Base-by-base conservation (phyloP, 805 yeast species). In the Sugiyamaella smithiae region DNA sequence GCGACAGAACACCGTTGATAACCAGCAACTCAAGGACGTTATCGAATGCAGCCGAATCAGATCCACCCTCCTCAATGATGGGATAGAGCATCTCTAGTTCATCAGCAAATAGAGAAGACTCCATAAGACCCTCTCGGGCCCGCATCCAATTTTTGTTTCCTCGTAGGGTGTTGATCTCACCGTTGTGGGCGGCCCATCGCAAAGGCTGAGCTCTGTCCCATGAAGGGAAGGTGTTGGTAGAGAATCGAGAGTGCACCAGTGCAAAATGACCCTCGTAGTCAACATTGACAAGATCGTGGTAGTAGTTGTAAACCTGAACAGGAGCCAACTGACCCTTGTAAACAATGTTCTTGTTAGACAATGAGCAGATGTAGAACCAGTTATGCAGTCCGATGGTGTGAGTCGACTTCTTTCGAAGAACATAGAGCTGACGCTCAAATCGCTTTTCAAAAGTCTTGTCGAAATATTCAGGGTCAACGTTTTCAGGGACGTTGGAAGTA, bases 121-220 rank as follows among this genome's bases (percentile, higher is more conserved):
- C 77, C 96, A 91, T 88, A 43, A 90, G 88, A 73, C 98, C 98
- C 74, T 91, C 99, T 68, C 96, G 85, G 37, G 98, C 93, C 58
- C 96, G 81, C 97, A 93, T 90, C 98, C 98, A 93, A 72, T 91
- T 91, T 71, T 91, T 93, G 79, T 91, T 91, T 59, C 99, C 99
- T 69, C 98, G 81, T 64, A 91, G 73, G 35, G 99, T 91, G 71
- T 91, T 91, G 68, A 91, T 93, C 71, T 91, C 99, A 76, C 99
- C 99, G 68, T 91, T 91, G 72, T 91, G 99, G 33, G 99, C 99
- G 26, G 96, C 88, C 85, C 95, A 84, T 68, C 98, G 78, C 63
- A 91, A 77, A 43, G 99, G 99, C 71, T 91, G 99, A 20, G 99
- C 98, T 70, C 99, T 82, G 71, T 93, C 99, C 99, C 99, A 91